phyloP scores from a whole-genome alignment of 257 asterid genomes.

The Solanum rostratum region DNA sequence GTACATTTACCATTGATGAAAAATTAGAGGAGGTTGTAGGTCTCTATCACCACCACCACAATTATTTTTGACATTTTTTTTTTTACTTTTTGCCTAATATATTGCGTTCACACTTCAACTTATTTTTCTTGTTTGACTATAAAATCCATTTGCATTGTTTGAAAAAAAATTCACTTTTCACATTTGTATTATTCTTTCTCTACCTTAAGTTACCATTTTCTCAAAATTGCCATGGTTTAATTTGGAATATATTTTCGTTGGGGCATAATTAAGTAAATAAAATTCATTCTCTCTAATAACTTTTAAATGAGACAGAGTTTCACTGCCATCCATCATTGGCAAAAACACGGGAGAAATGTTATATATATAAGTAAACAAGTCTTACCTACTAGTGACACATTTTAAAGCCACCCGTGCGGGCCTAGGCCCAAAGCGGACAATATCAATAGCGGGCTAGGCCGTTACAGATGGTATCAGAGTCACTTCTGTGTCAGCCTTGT shows the following conservation, averaged over 20 bases:
- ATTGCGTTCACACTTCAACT: not conserved
- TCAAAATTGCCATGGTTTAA: not conserved
- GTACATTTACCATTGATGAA: not conserved
- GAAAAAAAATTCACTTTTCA: not conserved
- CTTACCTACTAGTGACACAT: no score
- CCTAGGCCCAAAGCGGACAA: no score
- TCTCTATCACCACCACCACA: constrained; percentile 13
- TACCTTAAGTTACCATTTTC: not conserved
- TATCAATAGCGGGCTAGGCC: no score
- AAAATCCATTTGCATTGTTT: not conserved
- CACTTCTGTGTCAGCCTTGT: no score
- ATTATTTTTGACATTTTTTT: not conserved
- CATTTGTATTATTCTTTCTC: not conserved
- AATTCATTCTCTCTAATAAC: not conserved
- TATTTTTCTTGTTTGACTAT: not conserved
- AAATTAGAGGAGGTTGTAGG: constrained; percentile 17
- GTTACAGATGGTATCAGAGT: no score
- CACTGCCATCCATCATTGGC: not conserved
- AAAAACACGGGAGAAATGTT: no score
- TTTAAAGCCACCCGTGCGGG: no score
- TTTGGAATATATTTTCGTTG: not conserved
- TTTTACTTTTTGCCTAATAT: not conserved
- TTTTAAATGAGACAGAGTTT: not conserved
- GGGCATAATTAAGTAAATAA: not conserved
- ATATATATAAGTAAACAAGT: no score